Base-by-base conservation (phyloP, 306 rosid species). In the Glycine soja region DNA sequence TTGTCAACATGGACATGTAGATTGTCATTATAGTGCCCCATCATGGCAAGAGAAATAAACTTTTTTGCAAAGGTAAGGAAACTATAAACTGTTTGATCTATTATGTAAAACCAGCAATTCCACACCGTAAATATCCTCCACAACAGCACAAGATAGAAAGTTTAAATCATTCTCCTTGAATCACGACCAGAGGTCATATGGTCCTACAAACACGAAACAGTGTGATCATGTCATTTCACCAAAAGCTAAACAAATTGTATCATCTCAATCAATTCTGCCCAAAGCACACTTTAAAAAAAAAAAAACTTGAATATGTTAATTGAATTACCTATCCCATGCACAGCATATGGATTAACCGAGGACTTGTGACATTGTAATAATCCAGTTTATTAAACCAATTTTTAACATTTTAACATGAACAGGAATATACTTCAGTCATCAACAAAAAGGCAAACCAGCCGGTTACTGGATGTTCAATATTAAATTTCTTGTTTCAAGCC, bases 151-250 rank as follows among this genome's bases (percentile, higher is more conserved):
- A 71, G 59, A 61, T 75, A 36, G 66, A 67, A 64, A 48, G 45
- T 36, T 88, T 86, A 92, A 72, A 84, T 76, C 85, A 93, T 86
- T 80, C 90, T 89, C 93, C 90, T 95, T 40, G 94, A 85, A 83
- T 93, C 99, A 16, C 97, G 99, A 74, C 94, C 75, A 9, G 99
- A 89, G 53, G 93, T 67, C 84, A 96, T 38, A 83, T 96, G 99
- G 79, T 93, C 99, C 99, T 96, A 76, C 84, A 92, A 77, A 43
- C 85, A 82, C 75, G 75, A 74, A 75, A 79, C 77, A 79, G 70
- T 3, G 50, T 48, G 54, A 82, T 74, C 75, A 80, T 66, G 77
- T 72, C 24, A 84, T 48, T 52, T 36, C 14, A 80, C 77, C 32
- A 47, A 78, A 54, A 38, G 51, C 62, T 56, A 74, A 47, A 79